A percentile compares a stretch with the other conserved stretches of the same genome.
Conservation (phyloP, 768 basidiomycete genomes). For the Lactifluus echinatus region DNA sequence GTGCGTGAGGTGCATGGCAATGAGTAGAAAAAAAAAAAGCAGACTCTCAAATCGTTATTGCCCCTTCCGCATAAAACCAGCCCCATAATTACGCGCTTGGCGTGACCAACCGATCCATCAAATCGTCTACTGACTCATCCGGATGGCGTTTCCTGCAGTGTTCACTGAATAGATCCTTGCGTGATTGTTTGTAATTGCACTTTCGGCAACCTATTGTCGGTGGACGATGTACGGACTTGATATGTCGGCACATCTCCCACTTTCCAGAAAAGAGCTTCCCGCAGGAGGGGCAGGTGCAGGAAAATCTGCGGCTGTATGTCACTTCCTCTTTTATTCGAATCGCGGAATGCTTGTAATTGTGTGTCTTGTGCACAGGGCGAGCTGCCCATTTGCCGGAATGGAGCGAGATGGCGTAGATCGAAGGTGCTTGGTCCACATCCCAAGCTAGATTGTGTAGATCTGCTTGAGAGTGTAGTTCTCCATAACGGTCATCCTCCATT, state of each 20-base stretch:
- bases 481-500: neutral
- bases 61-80: too few species aligned
- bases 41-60: neutral
- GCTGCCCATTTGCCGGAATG: neutral
- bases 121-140: neutral
- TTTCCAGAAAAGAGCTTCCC: constrained; percentile 12
- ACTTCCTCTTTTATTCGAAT: neutral
- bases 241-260: constrained; percentile 12
- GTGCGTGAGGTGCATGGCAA: too few species aligned
- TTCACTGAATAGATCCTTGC: constrained; percentile 13
- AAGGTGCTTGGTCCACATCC: neutral
- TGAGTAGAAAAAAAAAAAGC: too few species aligned
- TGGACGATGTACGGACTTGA: constrained; percentile 11
- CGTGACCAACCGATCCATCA: neutral
- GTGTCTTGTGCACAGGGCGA: neutral
- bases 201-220: constrained; percentile 9
- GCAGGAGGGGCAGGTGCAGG: neutral
- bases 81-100: neutral
- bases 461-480: neutral
- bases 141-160: constrained; percentile 17
- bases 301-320: constrained; percentile 3
- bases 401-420: neutral
- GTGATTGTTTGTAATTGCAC: constrained; percentile 16
- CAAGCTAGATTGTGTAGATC: neutral
- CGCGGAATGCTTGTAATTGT: neutral